Evolutionary conservation across 2,329 filamentous ascomycete genomes (phyloP).

Genomic region (Cladorrhinum sp.): DNA sequence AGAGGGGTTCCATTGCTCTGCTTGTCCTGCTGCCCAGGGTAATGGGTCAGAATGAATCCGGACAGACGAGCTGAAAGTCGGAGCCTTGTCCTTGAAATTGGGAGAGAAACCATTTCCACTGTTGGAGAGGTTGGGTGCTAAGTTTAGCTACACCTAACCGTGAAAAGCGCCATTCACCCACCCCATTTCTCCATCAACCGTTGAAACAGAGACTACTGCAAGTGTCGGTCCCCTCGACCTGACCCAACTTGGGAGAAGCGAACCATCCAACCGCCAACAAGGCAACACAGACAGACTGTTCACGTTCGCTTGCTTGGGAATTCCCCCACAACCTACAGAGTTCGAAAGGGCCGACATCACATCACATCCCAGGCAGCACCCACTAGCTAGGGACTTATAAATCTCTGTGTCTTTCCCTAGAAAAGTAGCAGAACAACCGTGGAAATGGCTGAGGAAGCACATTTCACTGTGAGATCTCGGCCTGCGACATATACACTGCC

Average conservation of each 20-base stretch:
- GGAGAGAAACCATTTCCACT: neutral
- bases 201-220: neutral
- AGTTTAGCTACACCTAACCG: neutral
- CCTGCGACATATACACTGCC: slow-evolving; percentile 16
- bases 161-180: neutral
- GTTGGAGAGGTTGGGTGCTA: neutral
- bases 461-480: slow-evolving; percentile 3
- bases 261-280: neutral
- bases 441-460: slow-evolving; percentile 15
- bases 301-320: neutral
- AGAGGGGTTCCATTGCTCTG: neutral
- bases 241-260: neutral
- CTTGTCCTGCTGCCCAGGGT: neutral
- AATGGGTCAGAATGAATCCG: neutral
- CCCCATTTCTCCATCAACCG: neutral
- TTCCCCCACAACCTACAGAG: neutral
- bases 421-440: neutral
- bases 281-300: neutral
- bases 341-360: neutral
- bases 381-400: neutral
- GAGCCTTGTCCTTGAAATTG: neutral
- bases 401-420: neutral
- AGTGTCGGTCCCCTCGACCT: neutral
- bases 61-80: neutral
- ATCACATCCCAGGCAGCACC: neutral